Evolutionary conservation across 1,139 yeast species (phyloP), one percentile per base, ranked within the genome.

Genomic region (Zygoascus meyerae): DNA sequence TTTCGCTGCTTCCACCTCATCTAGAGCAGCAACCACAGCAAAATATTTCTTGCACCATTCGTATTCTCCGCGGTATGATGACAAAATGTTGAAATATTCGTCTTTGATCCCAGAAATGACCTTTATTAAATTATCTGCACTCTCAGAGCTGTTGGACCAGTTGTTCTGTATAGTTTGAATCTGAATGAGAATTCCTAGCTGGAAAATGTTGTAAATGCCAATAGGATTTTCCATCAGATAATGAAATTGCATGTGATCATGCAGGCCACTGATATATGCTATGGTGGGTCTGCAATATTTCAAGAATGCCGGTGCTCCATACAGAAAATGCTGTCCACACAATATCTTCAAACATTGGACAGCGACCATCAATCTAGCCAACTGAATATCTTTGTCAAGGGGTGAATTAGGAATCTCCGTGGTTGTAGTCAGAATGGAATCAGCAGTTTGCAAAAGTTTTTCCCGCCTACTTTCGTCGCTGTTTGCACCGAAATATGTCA

Each of bases 21-120:
- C 14, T 12, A 40, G 28, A 4, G 43, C 35, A 21, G 26, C 18
- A 21, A 31, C 33, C 21, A 40, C 37, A 11, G 43, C 43, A 12
- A 40, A 32, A 32, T 32, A 40, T 9, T 34, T 33, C 31, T 12
- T 7, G 33, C 37, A 40, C 43, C 43, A 40, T 12, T 40, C 32
- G 30, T 34, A 40, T n/a, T 28, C 29, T 11, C 18, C 21, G 12
- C 39, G 2, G 14, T 35, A 12, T 12, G 26, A 14, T 10, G 12
- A 16, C 7, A 18, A 14, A n/a, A 33, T 31, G 6, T 33, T 29
- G 21, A 40, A 40, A 15, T 17, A 15, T 10, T 11, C 7, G 11
- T 31, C 34, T 11, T 34, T 17, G 9, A 18, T 33, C 8, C 26
- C 43, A 4, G 21, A 17, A 8, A 28, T 15, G 12, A 21, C 43